Percentiles rank a stretch among this genome's conserved stretches.
Evolutionary conservation across 768 basidiomycete species (phyloP).

Genomic region (Austroboletus festivus): DNA sequence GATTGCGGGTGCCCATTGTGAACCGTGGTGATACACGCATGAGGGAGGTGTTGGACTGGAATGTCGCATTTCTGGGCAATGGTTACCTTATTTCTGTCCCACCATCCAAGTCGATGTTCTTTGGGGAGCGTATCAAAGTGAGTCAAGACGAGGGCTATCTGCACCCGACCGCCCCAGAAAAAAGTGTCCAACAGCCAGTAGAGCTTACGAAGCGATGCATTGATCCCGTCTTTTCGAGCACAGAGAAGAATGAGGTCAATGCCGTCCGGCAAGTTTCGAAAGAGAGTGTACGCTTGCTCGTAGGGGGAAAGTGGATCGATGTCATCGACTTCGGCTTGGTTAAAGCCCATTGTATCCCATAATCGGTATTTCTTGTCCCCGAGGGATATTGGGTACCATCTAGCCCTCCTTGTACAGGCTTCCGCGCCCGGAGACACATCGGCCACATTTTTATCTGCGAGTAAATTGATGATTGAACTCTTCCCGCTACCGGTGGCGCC

Average conservation of each 20-base stretch:
- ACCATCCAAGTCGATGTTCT: constrained; percentile 28
- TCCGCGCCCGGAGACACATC: constrained; percentile 26
- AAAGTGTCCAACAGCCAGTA: constrained; percentile 38
- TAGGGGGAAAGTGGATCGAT: constrained; percentile 21
- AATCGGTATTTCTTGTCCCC: constrained; percentile 23
- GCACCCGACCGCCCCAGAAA: constrained; percentile 36
- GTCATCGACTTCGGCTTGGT: constrained; percentile 19
- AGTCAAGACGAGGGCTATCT: constrained; percentile 38
- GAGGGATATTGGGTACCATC: constrained; percentile 19
- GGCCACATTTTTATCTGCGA: constrained; percentile 27
- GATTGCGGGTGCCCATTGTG: constrained; percentile 1
- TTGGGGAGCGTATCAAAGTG: constrained; percentile 34
- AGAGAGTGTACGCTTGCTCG: constrained; percentile 31
- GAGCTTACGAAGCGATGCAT: constrained; percentile 33
- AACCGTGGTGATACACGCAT: constrained; percentile 21
- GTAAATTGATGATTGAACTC: constrained; percentile 30
- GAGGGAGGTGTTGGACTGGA: constrained; percentile 6
- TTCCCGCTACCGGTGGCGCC: constrained; percentile 31
- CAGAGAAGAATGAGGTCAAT: constrained; percentile 40
- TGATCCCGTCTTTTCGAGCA: constrained; percentile 39
- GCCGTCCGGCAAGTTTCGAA: constrained; percentile 33
- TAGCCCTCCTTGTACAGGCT: constrained; percentile 34
- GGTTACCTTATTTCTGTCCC: constrained; percentile 30
- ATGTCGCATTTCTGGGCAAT: constrained; percentile 17
- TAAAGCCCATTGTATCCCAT: constrained; percentile 36